A percentile compares a stretch with the other conserved stretches of the same genome.
These are phyloP conservation scores for Lenwebbia sp. DNA, from an alignment of 345 rosid species.

Conservation along the genomic window DNA sequence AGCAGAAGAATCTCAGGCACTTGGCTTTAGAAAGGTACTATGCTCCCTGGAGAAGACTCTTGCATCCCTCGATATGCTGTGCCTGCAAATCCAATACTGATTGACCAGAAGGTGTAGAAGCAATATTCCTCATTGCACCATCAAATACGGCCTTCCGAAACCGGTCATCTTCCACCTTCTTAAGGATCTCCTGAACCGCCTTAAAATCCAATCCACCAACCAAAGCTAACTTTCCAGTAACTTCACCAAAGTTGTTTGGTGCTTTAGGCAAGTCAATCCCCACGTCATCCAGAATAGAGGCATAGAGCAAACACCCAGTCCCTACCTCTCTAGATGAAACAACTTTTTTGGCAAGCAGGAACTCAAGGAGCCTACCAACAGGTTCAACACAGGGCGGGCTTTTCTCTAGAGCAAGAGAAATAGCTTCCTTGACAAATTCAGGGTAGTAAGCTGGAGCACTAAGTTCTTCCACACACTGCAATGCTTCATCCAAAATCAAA, in stretches of 20 bases:
- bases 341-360: conserved; percentile 34
- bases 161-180: conserved; percentile 50
- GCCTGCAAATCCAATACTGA: conserved; percentile 43
- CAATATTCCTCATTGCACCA: conserved; percentile 29
- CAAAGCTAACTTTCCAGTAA: conserved; percentile 48
- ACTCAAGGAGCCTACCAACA: conserved; percentile 35
- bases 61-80: conserved; percentile 47
- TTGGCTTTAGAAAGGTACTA: background rate
- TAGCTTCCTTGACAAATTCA: conserved; percentile 76
- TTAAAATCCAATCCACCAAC: conserved; percentile 35
- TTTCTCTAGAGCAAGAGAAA: conserved; percentile 58
- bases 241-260: conserved; percentile 63
- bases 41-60: conserved; percentile 23
- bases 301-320: conserved; percentile 60
- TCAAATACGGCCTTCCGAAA: conserved; percentile 44
- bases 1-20: background rate
- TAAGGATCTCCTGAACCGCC: conserved; percentile 41
- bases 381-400: conserved; percentile 51
- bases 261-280: conserved; percentile 81
- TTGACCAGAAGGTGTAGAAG: conserved; percentile 19
- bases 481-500: conserved; percentile 51
- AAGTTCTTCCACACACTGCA: conserved; percentile 65
- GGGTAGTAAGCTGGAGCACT: conserved; percentile 55
- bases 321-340: conserved; percentile 36
- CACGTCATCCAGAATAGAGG: conserved; percentile 60